Evolutionary conservation across 2,329 filamentous ascomycete genomes (phyloP).

Genomic region (Phialocephala sp.): DNA sequence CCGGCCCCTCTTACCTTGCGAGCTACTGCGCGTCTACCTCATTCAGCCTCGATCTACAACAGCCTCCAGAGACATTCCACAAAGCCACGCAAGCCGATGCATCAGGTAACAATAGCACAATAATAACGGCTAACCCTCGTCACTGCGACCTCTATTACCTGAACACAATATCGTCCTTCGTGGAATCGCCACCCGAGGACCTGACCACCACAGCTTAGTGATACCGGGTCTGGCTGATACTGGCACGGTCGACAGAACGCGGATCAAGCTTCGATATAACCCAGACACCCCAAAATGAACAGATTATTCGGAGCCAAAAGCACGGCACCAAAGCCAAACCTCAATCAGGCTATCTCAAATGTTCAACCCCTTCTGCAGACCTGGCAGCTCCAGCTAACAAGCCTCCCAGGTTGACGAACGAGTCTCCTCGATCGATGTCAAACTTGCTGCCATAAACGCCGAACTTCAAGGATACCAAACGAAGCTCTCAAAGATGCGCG

Average conservation of each 20-base stretch:
- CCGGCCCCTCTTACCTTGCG: neutral
- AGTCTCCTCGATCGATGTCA: conserved; percentile 88
- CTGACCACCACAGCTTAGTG: neutral
- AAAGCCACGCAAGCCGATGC: conserved; percentile 15
- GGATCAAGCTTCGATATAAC: neutral
- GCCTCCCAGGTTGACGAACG: conserved; percentile 71
- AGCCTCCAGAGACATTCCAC: conserved; percentile 13
- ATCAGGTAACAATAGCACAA: conserved; percentile 4
- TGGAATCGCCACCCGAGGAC: neutral
- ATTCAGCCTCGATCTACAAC: conserved; percentile 18
- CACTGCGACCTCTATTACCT: neutral
- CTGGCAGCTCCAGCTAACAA: conserved; percentile 29
- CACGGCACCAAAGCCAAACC: conserved; percentile 86
- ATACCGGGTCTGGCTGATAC: conserved; percentile 5
- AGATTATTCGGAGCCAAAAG: conserved; percentile 91
- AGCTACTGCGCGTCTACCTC: neutral
- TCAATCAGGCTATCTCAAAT: conserved; percentile 81
- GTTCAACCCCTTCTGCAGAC: conserved; percentile 50
- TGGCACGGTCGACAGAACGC: neutral
- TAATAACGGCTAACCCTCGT: neutral
- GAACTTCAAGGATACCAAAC: conserved; percentile 88
- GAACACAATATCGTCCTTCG: neutral
- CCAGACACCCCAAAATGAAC: conserved; percentile 70
- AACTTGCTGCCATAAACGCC: conserved; percentile 88
- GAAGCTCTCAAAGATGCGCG: conserved; percentile 90